Evolutionary conservation across 805 yeast genomes (phyloP).

Genomic region (Millerozyma acaciae): DNA sequence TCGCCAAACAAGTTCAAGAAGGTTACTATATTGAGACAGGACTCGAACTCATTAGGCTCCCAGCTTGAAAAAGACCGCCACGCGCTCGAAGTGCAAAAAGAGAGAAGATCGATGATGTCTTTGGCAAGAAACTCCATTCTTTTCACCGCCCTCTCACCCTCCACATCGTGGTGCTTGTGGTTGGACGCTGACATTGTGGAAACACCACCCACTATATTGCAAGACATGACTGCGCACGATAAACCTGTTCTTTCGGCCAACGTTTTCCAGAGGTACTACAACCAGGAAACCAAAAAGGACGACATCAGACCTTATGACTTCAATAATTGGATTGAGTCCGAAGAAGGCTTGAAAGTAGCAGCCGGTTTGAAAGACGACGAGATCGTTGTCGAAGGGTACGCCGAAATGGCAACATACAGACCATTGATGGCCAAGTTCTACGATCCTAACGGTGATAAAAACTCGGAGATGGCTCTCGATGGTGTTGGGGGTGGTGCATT

Average conservation of each 20-base stretch:
- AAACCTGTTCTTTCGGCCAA: conserved; percentile 89
- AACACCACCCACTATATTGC: conserved; percentile 76
- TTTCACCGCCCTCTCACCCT: conserved; percentile 83
- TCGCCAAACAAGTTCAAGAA: conserved; percentile 69
- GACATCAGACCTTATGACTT: conserved; percentile 85
- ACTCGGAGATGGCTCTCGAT: conserved; percentile 78
- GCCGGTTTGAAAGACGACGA: conserved; percentile 75
- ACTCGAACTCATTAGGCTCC: conserved; percentile 67
- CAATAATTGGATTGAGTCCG: conserved; percentile 91
- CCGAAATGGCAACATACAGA: conserved; percentile 90
- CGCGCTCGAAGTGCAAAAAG: conserved; percentile 79
- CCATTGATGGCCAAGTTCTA: conserved; percentile 90
- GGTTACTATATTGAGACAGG: conserved; percentile 88
- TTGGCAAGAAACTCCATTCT: conserved; percentile 88
- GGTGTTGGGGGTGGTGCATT: conserved; percentile 99
- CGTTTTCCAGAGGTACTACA: conserved; percentile 79
- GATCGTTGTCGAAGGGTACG: conserved; percentile 90
- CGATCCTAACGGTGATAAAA: conserved; percentile 57
- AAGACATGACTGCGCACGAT: conserved; percentile 81
- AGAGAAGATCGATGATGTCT: conserved; percentile 88
- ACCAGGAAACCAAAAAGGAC: conserved; percentile 51
- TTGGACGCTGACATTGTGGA: conserved; percentile 92
- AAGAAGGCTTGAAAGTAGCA: conserved; percentile 76
- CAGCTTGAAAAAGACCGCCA: conserved; percentile 89
- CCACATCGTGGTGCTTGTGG: conserved; percentile 96